Evolutionary conservation across 2,329 filamentous ascomycete species (phyloP).

Genomic region (Thielaviopsis musarum): DNA sequence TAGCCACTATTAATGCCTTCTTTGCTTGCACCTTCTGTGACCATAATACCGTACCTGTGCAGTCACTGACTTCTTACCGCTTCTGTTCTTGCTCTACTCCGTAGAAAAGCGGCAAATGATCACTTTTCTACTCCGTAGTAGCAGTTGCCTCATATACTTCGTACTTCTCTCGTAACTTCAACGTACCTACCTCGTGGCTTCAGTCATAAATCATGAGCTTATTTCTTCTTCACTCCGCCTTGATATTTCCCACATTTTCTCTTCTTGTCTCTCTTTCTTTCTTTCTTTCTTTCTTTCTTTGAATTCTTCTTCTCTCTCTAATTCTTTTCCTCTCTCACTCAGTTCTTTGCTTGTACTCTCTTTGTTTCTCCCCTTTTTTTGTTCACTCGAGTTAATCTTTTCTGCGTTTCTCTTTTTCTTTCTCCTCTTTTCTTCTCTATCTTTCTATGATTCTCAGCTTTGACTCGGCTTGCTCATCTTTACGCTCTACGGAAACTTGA

Average conservation of each 20-base stretch:
- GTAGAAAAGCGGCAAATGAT: no score
- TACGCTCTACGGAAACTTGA: not conserved
- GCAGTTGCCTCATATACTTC: no score
- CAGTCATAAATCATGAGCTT: not conserved
- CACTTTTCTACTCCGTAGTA: no score
- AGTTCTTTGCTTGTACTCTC: not conserved
- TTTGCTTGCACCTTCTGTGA: no score
- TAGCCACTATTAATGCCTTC: no score
- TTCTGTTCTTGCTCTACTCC: not conserved
- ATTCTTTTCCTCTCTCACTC: not conserved
- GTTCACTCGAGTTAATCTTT: not conserved
- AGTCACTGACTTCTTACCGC: not conserved
- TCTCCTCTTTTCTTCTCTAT: not conserved
- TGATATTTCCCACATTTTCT: no score
- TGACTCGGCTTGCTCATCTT: not conserved
- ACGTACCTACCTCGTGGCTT: not conserved
- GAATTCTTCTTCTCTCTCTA: not conserved
- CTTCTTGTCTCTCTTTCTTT: not conserved
- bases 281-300: not conserved
- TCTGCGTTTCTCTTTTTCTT: not conserved
- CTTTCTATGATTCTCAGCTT: not conserved
- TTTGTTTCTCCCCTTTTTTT: not conserved
- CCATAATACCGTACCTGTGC: no score
- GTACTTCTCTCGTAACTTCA: no score
- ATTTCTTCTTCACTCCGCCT: not conserved